These are phyloP conservation scores for Amniculicola lignicola DNA, from an alignment of 495 filamentous ascomycete species.

Conservation along the genomic window DNA sequence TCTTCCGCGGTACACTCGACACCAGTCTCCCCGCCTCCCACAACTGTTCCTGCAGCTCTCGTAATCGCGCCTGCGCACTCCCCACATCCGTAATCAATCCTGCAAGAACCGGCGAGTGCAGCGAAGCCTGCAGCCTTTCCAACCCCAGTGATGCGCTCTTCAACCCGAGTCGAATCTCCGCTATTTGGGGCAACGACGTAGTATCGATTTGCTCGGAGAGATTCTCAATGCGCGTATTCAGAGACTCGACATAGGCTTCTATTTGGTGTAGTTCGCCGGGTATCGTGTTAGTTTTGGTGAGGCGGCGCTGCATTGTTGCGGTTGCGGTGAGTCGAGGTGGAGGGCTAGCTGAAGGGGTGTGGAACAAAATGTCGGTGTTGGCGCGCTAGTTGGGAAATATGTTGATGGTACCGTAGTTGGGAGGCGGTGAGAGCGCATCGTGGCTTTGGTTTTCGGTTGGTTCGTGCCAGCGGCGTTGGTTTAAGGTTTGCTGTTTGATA, in stretches of 20 bases:
- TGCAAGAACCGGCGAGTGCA: not conserved
- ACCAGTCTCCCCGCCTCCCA: not conserved
- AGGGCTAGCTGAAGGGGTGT: no score
- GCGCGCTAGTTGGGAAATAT: no score
- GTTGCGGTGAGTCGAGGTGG: no score
- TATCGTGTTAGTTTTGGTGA: conserved; percentile 4
- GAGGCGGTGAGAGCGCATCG: no score
- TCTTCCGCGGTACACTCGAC: no score
- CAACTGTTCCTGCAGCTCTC: not conserved
- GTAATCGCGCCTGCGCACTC: not conserved
- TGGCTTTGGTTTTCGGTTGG: no score
- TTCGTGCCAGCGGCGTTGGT: no score
- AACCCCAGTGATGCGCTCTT: not conserved
- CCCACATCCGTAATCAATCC: not conserved
- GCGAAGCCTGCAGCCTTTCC: not conserved
- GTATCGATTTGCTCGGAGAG: not conserved
- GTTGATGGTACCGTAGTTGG: no score
- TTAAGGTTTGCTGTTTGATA: no score
- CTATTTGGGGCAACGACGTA: not conserved
- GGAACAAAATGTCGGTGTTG: no score
- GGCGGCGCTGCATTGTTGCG: not conserved
- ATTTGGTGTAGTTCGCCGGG: conserved; percentile 14
- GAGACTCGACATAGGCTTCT: conserved; percentile 2
- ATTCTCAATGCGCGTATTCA: conserved; percentile 2
- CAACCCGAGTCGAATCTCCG: not conserved